These are phyloP conservation scores for Rhizopogon roseolus DNA, from an alignment of 768 basidiomycete species.

Conservation along the genomic window DNA sequence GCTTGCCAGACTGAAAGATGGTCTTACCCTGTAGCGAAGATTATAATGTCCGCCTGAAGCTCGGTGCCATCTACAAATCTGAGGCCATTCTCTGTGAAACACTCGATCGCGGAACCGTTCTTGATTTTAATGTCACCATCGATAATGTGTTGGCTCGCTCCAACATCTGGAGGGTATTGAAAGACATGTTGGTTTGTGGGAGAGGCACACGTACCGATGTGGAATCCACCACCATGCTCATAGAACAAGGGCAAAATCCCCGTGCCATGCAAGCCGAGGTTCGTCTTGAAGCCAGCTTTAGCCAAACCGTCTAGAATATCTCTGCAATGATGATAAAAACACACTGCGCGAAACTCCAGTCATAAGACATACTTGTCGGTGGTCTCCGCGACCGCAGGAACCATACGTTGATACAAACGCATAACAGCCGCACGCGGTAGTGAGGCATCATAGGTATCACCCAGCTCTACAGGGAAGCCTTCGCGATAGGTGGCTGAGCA, in stretches of 20 bases:
- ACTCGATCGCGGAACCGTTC: constrained; percentile 30
- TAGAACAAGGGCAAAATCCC: constrained; percentile 27
- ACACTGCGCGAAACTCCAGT: neutral
- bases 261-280: constrained; percentile 27
- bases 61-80: too few relatives aligned
- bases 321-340: constrained; percentile 12
- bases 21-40: constrained; percentile 27
- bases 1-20: neutral
- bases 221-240: constrained; percentile 33
- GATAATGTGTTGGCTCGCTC: constrained; percentile 39
- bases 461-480: constrained; percentile 16
- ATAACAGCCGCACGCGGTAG: constrained; percentile 13
- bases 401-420: constrained; percentile 15
- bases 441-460: constrained; percentile 11
- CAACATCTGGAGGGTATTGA: constrained; percentile 21
- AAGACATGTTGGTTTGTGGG: neutral
- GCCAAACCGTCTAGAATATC: constrained; percentile 32
- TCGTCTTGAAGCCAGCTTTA: constrained; percentile 33
- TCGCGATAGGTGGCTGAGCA: constrained; percentile 15
- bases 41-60: constrained; percentile 29
- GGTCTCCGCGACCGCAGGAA: constrained; percentile 14
- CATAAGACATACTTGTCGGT: constrained; percentile 19
- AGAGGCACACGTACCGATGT: constrained; percentile 26
- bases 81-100: too few relatives aligned
- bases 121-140: constrained; percentile 49